Evolutionary conservation across 345 rosid species (phyloP).

Genomic region (Populus alba): DNA sequence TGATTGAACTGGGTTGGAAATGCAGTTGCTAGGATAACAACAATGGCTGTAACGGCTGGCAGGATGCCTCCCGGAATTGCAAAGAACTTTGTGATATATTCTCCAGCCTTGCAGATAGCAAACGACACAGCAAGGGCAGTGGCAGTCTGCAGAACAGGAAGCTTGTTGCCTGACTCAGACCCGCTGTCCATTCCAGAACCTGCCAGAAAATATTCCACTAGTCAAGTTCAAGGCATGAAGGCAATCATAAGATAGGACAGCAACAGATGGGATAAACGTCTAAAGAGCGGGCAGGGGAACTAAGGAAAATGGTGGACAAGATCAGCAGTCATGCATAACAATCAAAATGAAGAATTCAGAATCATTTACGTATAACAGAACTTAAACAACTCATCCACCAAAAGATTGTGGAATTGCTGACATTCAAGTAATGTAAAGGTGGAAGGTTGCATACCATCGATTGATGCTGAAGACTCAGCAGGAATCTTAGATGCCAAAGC

Average conservation of each 20-base stretch:
- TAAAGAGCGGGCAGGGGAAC: background rate
- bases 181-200: slow-evolving; percentile 37
- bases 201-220: slow-evolving; percentile 22
- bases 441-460: slow-evolving; percentile 35
- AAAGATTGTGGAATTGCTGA: background rate
- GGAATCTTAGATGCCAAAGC: slow-evolving; percentile 78
- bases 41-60: slow-evolving; percentile 59
- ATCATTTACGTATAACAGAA: background rate
- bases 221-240: background rate
- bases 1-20: slow-evolving; percentile 69
- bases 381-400: background rate
- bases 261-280: background rate
- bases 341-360: background rate
- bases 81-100: slow-evolving; percentile 42
- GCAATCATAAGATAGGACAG: background rate
- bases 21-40: slow-evolving; percentile 63
- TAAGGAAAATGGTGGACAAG: background rate
- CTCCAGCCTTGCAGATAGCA: slow-evolving; percentile 74
- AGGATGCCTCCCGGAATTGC: slow-evolving; percentile 61
- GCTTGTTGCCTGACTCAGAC: slow-evolving; percentile 41
- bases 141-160: slow-evolving; percentile 58
- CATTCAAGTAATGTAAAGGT: background rate
- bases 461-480: slow-evolving; percentile 47
- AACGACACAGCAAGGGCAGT: slow-evolving; percentile 74
- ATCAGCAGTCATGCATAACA: background rate